Evolutionary conservation across 768 basidiomycete species (phyloP).

Genomic region (Lepiota brunneoincarnata): DNA sequence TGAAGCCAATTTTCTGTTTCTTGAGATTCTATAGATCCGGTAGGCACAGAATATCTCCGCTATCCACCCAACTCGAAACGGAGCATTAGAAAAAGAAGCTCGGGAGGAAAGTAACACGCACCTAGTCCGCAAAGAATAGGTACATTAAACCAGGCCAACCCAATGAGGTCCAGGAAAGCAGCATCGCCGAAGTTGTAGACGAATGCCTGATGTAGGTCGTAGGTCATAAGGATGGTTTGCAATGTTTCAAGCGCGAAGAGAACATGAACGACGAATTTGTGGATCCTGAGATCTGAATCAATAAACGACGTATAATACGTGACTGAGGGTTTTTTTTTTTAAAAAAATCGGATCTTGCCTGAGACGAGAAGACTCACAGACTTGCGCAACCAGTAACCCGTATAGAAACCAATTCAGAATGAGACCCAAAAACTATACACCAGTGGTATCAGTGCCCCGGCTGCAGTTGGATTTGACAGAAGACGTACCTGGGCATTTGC

Average conservation of each 20-base stretch:
- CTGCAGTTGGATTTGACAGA: too few species aligned
- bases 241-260: background rate
- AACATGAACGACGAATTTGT: background rate
- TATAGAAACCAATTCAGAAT: constrained; percentile 1
- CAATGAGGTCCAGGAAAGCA: background rate
- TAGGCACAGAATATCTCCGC: constrained; percentile 4
- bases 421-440: constrained; percentile 1
- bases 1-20: background rate
- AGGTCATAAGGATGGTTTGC: background rate
- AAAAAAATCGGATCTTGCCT: background rate
- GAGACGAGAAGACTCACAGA: background rate
- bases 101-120: background rate
- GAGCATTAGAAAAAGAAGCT: background rate
- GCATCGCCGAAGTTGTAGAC: constrained; percentile 4
- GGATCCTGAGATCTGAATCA: background rate
- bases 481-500: background rate
- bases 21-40: background rate
- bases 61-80: constrained; percentile 5
- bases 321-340: background rate
- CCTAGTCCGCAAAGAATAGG: constrained; percentile 4
- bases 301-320: background rate
- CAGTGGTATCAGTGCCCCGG: background rate
- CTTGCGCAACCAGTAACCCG: constrained; percentile 1
- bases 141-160: background rate
- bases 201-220: background rate